phyloP scores from a whole-genome alignment of 768 basidiomycete genomes.

The Calocybe gangraenosa region DNA sequence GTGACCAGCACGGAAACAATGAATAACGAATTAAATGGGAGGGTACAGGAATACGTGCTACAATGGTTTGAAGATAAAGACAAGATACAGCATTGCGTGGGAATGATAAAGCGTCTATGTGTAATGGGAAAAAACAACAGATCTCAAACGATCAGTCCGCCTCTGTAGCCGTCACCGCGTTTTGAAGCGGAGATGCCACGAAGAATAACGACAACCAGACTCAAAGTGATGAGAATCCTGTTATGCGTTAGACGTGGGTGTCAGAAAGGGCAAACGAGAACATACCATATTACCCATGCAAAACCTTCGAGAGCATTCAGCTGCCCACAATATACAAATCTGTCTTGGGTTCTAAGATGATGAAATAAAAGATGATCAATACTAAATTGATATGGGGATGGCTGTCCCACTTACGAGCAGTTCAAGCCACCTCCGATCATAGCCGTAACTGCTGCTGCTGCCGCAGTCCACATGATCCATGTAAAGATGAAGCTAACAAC shows the following conservation, averaged over 20 bases:
- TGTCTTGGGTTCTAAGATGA: constrained; percentile 30
- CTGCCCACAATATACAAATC: constrained; percentile 66
- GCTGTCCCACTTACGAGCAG: constrained; percentile 46
- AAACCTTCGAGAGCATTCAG: constrained; percentile 73
- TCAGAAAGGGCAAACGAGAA: constrained; percentile 3
- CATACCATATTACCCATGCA: constrained; percentile 72
- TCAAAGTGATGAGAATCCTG: constrained; percentile 64
- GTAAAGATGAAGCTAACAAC: constrained; percentile 55
- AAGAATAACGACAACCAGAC: constrained; percentile 52
- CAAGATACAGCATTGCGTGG: not conserved
- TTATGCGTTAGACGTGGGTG: constrained; percentile 1
- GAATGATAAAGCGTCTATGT: not conserved
- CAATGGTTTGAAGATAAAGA: constrained; percentile 2
- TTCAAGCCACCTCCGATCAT: constrained; percentile 65
- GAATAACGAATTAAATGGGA: not conserved
- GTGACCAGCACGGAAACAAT: not conserved
- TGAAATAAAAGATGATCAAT: not conserved
- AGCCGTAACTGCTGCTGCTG: constrained; percentile 65
- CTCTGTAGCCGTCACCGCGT: constrained; percentile 65
- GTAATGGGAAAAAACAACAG: not conserved
- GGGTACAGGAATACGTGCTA: constrained; percentile 2
- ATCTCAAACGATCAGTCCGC: constrained; percentile 37
- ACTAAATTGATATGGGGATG: not conserved
- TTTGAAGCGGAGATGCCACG: constrained; percentile 57
- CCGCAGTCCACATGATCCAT: constrained; percentile 78